Evolutionary conservation across 345 rosid genomes (phyloP).

Genomic region (Populus deltoides): DNA sequence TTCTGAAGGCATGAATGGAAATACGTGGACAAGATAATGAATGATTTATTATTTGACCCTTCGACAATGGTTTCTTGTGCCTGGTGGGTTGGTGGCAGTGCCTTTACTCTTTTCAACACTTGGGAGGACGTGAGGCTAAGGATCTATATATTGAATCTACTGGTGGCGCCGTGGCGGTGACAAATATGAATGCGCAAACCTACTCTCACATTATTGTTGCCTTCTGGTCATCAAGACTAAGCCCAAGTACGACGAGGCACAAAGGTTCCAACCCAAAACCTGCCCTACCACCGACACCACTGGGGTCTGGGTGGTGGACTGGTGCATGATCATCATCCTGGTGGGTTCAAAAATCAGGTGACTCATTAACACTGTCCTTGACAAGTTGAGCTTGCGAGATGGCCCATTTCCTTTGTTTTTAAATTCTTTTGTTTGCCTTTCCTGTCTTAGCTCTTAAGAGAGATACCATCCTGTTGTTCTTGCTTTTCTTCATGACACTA

Average conservation of each 20-base stretch:
- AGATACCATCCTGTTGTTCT: no score
- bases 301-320: no score
- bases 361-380: no score
- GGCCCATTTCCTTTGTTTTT: no score
- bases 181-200: background rate
- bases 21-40: no score
- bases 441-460: no score
- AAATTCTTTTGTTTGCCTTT: no score
- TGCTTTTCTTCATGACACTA: no score
- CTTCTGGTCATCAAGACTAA: background rate
- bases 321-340: no score
- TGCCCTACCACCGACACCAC: background rate
- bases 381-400: no score
- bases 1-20: background rate
- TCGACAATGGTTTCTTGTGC: background rate
- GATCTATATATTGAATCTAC: background rate
- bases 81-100: background rate
- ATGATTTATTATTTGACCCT: background rate
- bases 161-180: constrained; percentile 26
- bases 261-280: background rate
- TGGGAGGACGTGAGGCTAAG: background rate
- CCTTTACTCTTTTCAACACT: background rate
- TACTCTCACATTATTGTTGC: background rate
- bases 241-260: background rate
- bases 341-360: no score